These are phyloP conservation scores for Phaeotremella skinneri DNA, from an alignment of 768 basidiomycete genomes.

Conservation along the genomic window DNA sequence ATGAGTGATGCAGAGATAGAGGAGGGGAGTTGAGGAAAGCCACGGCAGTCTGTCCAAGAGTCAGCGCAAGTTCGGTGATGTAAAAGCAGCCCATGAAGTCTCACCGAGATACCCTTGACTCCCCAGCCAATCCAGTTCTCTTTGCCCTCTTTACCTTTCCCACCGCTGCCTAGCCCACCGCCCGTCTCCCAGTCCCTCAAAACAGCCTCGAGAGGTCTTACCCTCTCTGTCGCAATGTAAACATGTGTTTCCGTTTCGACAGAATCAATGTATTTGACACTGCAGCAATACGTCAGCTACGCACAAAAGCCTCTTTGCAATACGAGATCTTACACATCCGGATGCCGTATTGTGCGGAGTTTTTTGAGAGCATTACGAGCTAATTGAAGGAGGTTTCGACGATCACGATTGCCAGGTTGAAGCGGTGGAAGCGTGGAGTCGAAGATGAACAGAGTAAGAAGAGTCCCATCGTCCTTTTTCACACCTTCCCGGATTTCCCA, in stretches of 20 bases:
- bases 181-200: slow-evolving; percentile 61
- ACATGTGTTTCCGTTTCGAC: slow-evolving; percentile 83
- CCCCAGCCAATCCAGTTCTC: slow-evolving; percentile 96
- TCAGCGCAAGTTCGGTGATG: not conserved
- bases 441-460: slow-evolving; percentile 88
- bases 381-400: slow-evolving; percentile 65
- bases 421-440: slow-evolving; percentile 55
- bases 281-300: slow-evolving; percentile 13
- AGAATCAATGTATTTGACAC: slow-evolving; percentile 87
- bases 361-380: slow-evolving; percentile 89
- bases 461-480: slow-evolving; percentile 88
- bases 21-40: slow-evolving; percentile 83
- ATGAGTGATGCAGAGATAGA: slow-evolving; percentile 78
- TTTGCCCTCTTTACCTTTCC: slow-evolving; percentile 60
- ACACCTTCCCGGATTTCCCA: slow-evolving; percentile 85
- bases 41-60: slow-evolving; percentile 66
- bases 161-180: slow-evolving; percentile 21
- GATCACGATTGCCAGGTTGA: slow-evolving; percentile 53
- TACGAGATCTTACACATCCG: slow-evolving; percentile 62
- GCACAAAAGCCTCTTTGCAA: not conserved
- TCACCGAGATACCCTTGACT: slow-evolving; percentile 79
- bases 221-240: slow-evolving; percentile 92
- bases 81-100: slow-evolving; percentile 42
- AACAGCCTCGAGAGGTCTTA: slow-evolving; percentile 67
- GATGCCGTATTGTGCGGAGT: slow-evolving; percentile 85